These are phyloP conservation scores for Cicer cuneatum DNA, from an alignment of 306 rosid genomes.

Conservation along the genomic window DNA sequence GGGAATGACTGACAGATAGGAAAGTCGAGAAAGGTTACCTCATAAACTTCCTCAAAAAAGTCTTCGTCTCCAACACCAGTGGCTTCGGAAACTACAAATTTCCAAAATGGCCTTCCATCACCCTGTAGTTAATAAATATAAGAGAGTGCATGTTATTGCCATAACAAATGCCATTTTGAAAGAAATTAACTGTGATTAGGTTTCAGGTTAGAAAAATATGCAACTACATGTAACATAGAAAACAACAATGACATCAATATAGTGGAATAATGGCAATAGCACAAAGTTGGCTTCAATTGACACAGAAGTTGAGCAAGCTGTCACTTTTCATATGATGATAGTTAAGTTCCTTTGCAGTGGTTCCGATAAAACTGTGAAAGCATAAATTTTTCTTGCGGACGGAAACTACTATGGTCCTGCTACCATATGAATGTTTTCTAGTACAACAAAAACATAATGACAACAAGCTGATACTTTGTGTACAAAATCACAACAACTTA, in stretches of 20 bases:
- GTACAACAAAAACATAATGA: slow-evolving; percentile 7
- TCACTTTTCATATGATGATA: slow-evolving; percentile 12
- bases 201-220: slow-evolving; percentile 15
- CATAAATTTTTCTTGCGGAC: neutral
- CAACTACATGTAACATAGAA: slow-evolving; percentile 3
- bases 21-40: slow-evolving; percentile 57
- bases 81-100: slow-evolving; percentile 90
- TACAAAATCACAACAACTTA: slow-evolving; percentile 10
- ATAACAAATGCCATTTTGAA: slow-evolving; percentile 23
- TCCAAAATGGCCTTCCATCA: slow-evolving; percentile 99
- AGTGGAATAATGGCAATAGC: neutral
- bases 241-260: slow-evolving; percentile 27
- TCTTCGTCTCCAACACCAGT: slow-evolving; percentile 75
- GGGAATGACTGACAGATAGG: slow-evolving; percentile 10
- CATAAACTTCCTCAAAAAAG: slow-evolving; percentile 89
- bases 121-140: slow-evolving; percentile 60
- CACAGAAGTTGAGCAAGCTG: slow-evolving; percentile 19
- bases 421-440: slow-evolving; percentile 7
- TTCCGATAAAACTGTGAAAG: slow-evolving; percentile 18
- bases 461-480: neutral
- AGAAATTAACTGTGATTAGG: slow-evolving; percentile 24
- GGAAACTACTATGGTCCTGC: slow-evolving; percentile 20
- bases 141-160: slow-evolving; percentile 24
- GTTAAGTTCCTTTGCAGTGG: slow-evolving; percentile 4
- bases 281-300: slow-evolving; percentile 39